These are phyloP conservation scores for Amauroascus niger DNA, from an alignment of 2,329 filamentous ascomycete genomes.

Conservation along the genomic window DNA sequence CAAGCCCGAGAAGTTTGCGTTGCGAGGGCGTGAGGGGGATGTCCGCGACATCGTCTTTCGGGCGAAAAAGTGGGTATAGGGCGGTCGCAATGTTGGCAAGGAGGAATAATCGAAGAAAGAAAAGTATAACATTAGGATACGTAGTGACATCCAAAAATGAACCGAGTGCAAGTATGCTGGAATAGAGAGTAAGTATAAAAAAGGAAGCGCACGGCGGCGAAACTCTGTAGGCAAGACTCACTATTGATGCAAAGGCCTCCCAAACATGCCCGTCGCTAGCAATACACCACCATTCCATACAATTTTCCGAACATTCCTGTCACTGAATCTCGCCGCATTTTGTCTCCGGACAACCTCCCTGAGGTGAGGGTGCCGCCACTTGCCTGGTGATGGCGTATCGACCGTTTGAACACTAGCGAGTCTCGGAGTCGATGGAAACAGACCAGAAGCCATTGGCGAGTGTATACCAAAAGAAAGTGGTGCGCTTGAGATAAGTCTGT, in stretches of 20 bases:
- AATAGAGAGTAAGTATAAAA: slow-evolving; percentile 16
- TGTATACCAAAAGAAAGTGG: slow-evolving; percentile 1
- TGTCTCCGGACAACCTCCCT: slow-evolving; percentile 77
- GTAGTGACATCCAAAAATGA: slow-evolving; percentile 28
- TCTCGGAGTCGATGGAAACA: slow-evolving; percentile 37
- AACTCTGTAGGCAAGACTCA: slow-evolving; percentile 16
- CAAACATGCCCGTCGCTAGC: slow-evolving; percentile 40
- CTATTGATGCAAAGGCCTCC: slow-evolving; percentile 32
- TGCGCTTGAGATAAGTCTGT: neutral
- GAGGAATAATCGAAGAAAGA: slow-evolving; percentile 53
- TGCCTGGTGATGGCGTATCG: slow-evolving; percentile 49
- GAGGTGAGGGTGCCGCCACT: slow-evolving; percentile 83
- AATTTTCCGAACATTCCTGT: slow-evolving; percentile 63
- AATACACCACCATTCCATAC: slow-evolving; percentile 56
- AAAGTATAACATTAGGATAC: slow-evolving; percentile 40
- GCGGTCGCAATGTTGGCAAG: slow-evolving; percentile 62
- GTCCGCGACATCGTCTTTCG: slow-evolving; percentile 69
- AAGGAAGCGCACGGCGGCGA: slow-evolving; percentile 2
- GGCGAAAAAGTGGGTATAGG: slow-evolving; percentile 60
- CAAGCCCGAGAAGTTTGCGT: slow-evolving; percentile 71
- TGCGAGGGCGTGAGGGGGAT: slow-evolving; percentile 87
- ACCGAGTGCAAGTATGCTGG: slow-evolving; percentile 30
- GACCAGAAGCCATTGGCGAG: slow-evolving; percentile 28
- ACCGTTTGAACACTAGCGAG: slow-evolving; percentile 22
- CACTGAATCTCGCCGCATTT: slow-evolving; percentile 66